A percentile compares a stretch with the other conserved stretches of the same genome.
phyloP scores from a whole-genome alignment of 805 yeast genomes.

The Pichia californica region DNA sequence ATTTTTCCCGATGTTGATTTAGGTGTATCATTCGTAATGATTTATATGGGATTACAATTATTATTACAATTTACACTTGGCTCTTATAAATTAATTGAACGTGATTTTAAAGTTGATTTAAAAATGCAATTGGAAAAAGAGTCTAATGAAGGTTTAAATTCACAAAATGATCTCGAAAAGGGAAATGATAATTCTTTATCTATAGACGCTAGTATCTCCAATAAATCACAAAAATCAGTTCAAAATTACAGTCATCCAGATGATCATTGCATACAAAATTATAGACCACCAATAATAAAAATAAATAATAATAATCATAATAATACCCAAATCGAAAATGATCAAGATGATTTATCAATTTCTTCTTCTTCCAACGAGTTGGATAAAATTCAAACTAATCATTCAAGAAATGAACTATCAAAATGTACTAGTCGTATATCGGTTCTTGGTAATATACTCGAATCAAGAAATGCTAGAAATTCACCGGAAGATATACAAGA shows the following conservation, averaged over 20 bases:
- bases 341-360: neutral
- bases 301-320: too few species aligned
- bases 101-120: constrained; percentile 48
- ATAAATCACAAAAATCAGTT: too few species aligned
- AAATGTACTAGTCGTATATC: neutral
- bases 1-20: constrained; percentile 54
- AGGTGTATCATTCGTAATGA: constrained; percentile 84
- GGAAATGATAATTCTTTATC: neutral
- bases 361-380: too few species aligned
- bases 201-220: neutral
- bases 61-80: constrained; percentile 71
- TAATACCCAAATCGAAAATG: too few species aligned
- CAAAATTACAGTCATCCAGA: too few species aligned
- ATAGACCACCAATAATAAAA: neutral
- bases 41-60: constrained; percentile 64
- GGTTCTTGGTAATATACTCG: constrained; percentile 18
- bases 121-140: constrained; percentile 1
- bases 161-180: neutral
- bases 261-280: neutral
- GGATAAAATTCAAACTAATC: neutral
- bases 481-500: constrained; percentile 36
- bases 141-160: neutral
- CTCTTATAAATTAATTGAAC: constrained; percentile 58
- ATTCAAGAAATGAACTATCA: neutral
- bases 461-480: constrained; percentile 12